Percentiles rank a stretch among this genome's conserved stretches.
These are phyloP conservation scores for Capsella rubella DNA, from an alignment of 441 rosid genomes.

Conservation along the genomic window DNA sequence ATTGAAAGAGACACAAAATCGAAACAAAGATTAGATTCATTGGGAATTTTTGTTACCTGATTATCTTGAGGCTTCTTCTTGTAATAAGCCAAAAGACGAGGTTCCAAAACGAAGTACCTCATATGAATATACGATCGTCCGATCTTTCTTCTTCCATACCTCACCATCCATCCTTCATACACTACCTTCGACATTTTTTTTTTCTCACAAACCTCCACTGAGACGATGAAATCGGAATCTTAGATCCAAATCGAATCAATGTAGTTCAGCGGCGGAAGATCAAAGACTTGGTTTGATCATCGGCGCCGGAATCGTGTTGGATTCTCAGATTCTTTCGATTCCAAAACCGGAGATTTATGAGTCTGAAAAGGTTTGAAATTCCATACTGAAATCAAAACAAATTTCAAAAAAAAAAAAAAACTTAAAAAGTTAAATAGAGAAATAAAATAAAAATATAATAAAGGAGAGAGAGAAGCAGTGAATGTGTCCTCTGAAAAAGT, in stretches of 20 bases:
- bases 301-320: conserved; percentile 29
- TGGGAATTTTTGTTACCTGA: conserved; percentile 57
- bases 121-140: conserved; percentile 95
- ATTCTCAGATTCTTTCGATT: conserved; percentile 32
- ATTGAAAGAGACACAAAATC: background rate
- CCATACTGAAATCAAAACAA: background rate
- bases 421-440: conserved; percentile 25
- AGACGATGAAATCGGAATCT: conserved; percentile 37
- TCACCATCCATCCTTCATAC: conserved; percentile 99
- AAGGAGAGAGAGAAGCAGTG: conserved; percentile 17
- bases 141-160: conserved; percentile 96
- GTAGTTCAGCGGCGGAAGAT: conserved; percentile 19
- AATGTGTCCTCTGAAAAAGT: conserved; percentile 28
- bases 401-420: background rate
- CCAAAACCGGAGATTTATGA: conserved; percentile 24
- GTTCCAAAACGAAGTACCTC: conserved; percentile 94
- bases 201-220: conserved; percentile 9
- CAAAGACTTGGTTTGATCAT: conserved; percentile 25
- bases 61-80: conserved; percentile 93
- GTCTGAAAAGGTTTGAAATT: conserved; percentile 19
- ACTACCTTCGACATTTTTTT: conserved; percentile 79
- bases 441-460: background rate
- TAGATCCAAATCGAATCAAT: conserved; percentile 38
- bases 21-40: background rate
- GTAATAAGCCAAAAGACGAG: conserved; percentile 94